A percentile compares a stretch with the other conserved stretches of the same genome.
These are phyloP conservation scores for Colletotrichum noveboracense DNA, from an alignment of 2,329 filamentous ascomycete genomes.

Conservation along the genomic window DNA sequence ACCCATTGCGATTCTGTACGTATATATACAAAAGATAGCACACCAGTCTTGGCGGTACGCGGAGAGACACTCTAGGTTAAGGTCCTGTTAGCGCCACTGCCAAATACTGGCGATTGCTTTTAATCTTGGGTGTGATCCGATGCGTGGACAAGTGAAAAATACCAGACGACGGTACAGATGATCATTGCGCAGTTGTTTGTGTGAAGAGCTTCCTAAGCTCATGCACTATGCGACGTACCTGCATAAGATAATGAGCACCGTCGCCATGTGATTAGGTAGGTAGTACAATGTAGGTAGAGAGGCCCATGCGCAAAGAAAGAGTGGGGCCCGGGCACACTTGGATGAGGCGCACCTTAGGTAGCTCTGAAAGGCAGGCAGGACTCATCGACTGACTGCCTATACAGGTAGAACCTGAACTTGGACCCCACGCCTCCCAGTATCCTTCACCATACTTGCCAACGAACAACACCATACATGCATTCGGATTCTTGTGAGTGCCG, in stretches of 20 bases:
- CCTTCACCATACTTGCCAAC: not conserved
- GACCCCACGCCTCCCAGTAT: not conserved
- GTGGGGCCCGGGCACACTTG: not conserved
- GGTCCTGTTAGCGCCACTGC: not conserved
- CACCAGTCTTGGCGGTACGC: not conserved
- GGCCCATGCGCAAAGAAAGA: not conserved
- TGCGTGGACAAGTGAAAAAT: not conserved
- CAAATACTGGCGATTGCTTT: not conserved
- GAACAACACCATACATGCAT: not conserved
- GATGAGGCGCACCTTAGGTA: not conserved
- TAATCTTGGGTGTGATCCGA: not conserved
- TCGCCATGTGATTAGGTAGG: not conserved
- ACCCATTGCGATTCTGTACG: conserved; percentile 12
- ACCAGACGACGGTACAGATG: not conserved
- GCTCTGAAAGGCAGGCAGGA: not conserved
- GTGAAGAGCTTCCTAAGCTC: not conserved
- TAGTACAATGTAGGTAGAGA: not conserved
- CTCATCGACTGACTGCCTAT: not conserved
- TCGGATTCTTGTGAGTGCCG: not conserved
- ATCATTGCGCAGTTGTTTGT: not conserved
- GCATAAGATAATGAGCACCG: not conserved
- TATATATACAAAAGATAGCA: not conserved
- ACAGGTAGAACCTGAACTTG: not conserved
- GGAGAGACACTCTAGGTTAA: not conserved
- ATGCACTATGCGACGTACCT: not conserved